phyloP scores from a whole-genome alignment of 768 basidiomycete genomes.

The Austroboletus eburneus region DNA sequence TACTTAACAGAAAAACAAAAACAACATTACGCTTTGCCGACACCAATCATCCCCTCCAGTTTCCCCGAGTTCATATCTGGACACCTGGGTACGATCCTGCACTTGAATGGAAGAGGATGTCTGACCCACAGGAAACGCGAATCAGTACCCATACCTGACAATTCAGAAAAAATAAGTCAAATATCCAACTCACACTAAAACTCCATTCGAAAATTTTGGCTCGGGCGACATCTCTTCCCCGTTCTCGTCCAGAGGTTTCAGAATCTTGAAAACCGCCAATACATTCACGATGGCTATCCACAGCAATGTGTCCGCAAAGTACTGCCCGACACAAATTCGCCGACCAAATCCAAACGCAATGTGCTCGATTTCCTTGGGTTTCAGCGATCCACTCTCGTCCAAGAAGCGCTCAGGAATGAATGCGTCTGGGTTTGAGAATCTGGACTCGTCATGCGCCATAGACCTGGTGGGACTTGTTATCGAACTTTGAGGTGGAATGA shows the following conservation, averaged over 20 bases:
- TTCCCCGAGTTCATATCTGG: background rate
- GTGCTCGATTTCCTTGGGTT: background rate
- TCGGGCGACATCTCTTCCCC: background rate
- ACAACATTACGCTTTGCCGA: no score
- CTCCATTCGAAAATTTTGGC: background rate
- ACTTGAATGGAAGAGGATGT: constrained; percentile 3
- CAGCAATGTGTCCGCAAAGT: constrained; percentile 3
- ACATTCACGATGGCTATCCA: constrained; percentile 4
- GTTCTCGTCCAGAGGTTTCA: background rate
- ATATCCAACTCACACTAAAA: background rate
- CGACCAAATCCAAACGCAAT: constrained; percentile 14
- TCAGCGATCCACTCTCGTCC: background rate
- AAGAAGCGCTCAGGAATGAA: background rate
- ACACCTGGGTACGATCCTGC: constrained; percentile 1
- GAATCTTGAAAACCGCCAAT: background rate
- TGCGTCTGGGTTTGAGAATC: background rate
- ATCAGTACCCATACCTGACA: no score
- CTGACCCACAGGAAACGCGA: background rate
- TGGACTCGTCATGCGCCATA: background rate
- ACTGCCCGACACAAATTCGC: constrained; percentile 12
- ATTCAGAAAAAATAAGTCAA: no score
- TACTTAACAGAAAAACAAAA: no score
- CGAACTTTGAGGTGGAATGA: background rate
- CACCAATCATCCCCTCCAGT: constrained; percentile 2
- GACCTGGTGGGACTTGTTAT: background rate